Conservation (phyloP, 2,329 filamentous ascomycete species). For the Ceratocystiopsis sp. region DNA sequence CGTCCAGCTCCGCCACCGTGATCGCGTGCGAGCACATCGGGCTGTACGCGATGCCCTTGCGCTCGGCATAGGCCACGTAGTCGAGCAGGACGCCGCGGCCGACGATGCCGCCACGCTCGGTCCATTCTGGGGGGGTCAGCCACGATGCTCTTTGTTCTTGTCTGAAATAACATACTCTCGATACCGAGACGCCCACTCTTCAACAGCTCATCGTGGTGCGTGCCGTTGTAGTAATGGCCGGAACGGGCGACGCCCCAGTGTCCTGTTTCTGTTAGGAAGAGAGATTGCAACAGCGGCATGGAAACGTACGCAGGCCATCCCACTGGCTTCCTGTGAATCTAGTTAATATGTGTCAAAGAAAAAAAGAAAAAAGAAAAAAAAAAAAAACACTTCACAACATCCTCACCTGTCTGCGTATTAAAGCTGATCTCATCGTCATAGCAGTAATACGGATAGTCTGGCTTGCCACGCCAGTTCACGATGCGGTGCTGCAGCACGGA, state of each 20-base stretch:
- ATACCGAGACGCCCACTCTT: constrained; percentile 19
- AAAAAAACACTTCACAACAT: no score
- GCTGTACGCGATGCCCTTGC: constrained; percentile 31
- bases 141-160: not conserved
- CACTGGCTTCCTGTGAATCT: constrained; percentile 28
- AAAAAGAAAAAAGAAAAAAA: not conserved
- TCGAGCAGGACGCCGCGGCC: constrained; percentile 40
- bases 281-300: constrained; percentile 14
- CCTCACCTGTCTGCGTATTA: constrained; percentile 14
- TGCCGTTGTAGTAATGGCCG: constrained; percentile 15
- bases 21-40: constrained; percentile 37
- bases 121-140: constrained; percentile 2
- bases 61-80: constrained; percentile 29
- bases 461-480: constrained; percentile 5
- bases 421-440: constrained; percentile 7
- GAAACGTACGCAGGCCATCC: constrained; percentile 37
- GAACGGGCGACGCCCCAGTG: constrained; percentile 5
- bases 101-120: constrained; percentile 28
- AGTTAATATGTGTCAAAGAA: not conserved
- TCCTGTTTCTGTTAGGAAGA: constrained; percentile 11
- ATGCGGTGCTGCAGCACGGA: constrained; percentile 27
- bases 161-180: constrained; percentile 11
- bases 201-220: constrained; percentile 16
- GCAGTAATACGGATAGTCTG: constrained; percentile 2
- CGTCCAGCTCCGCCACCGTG: constrained; percentile 34